phyloP scores from a whole-genome alignment of 1,284 basidiomycete species.

The Mycena sp. region DNA sequence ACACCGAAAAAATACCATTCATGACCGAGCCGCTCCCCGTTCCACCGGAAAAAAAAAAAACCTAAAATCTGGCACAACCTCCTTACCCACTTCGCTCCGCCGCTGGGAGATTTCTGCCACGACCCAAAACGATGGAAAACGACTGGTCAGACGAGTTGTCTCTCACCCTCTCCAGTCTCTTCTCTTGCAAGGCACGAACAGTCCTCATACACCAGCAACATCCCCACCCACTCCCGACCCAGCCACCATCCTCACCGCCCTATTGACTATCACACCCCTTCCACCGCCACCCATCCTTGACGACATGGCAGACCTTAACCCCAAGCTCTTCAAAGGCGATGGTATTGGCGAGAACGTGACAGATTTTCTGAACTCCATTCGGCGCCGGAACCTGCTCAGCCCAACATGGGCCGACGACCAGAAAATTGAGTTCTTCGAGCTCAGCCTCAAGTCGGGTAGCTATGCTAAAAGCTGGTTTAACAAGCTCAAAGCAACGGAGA shows the following conservation, averaged over 20 bases:
- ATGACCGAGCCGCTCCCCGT: neutral
- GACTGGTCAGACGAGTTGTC: neutral
- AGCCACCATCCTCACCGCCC: neutral
- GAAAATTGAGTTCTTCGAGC: too few relatives aligned
- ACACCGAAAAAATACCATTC: neutral
- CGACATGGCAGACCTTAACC: neutral
- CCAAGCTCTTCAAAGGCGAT: neutral
- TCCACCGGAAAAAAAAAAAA: neutral
- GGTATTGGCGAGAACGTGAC: neutral
- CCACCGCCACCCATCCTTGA: too few relatives aligned
- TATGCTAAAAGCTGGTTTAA: too few relatives aligned
- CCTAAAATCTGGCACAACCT: neutral
- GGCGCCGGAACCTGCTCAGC: too few relatives aligned
- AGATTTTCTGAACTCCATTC: neutral
- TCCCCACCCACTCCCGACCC: neutral
- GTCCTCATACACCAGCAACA: neutral
- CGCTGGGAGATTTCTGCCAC: neutral
- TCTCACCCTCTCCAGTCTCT: neutral
- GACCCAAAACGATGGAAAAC: neutral
- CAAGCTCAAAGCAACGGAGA: neutral
- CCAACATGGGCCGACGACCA: too few relatives aligned
- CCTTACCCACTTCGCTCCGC: neutral
- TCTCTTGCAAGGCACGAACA: neutral
- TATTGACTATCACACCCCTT: neutral
- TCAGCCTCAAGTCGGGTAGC: too few relatives aligned